A percentile compares a stretch with the other conserved stretches of the same genome.
Conservation (phyloP, 2,329 filamentous ascomycete species). For the Pyrenophora teres region DNA sequence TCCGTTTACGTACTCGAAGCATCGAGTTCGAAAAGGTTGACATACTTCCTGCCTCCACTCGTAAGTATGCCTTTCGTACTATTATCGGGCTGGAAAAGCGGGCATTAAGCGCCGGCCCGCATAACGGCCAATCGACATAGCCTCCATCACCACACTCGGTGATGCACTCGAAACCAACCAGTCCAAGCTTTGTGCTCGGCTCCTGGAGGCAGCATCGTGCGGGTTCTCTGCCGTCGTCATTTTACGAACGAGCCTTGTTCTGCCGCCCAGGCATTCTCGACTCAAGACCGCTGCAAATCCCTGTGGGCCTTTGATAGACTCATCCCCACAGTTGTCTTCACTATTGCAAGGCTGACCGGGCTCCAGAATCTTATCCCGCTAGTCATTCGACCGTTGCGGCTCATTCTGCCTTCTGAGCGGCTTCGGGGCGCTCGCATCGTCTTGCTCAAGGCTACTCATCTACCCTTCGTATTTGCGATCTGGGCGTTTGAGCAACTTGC, state of each 20-base stretch:
- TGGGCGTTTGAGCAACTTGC: conserved; percentile 64
- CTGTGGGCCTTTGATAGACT: conserved; percentile 10
- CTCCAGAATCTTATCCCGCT: conserved; percentile 73
- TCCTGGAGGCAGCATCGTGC: conserved; percentile 6
- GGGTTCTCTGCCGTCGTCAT: conserved; percentile 10
- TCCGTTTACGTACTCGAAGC: conserved; percentile 61
- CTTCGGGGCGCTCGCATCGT: conserved; percentile 66
- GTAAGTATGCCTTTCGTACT: conserved; percentile 44
- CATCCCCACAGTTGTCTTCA: not conserved
- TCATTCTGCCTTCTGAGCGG: conserved; percentile 67
- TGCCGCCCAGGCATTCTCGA: conserved; percentile 36
- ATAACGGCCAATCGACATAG: conserved; percentile 36
- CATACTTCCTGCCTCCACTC: conserved; percentile 55
- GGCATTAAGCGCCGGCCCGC: conserved; percentile 42
- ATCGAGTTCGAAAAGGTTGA: conserved; percentile 54
- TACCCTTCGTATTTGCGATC: conserved; percentile 72
- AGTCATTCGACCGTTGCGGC: conserved; percentile 71
- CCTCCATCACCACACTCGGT: conserved; percentile 24
- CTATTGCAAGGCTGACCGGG: conserved; percentile 37
- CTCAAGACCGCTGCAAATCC: conserved; percentile 7
- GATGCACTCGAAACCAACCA: conserved; percentile 25
- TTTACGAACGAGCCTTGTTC: conserved; percentile 22
- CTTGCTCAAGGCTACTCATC: conserved; percentile 63
- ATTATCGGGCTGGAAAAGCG: conserved; percentile 33
- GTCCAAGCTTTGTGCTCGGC: conserved; percentile 6